These are phyloP conservation scores for Acorus gramineus DNA, from an alignment of 106 monocot genomes.

Conservation along the genomic window DNA sequence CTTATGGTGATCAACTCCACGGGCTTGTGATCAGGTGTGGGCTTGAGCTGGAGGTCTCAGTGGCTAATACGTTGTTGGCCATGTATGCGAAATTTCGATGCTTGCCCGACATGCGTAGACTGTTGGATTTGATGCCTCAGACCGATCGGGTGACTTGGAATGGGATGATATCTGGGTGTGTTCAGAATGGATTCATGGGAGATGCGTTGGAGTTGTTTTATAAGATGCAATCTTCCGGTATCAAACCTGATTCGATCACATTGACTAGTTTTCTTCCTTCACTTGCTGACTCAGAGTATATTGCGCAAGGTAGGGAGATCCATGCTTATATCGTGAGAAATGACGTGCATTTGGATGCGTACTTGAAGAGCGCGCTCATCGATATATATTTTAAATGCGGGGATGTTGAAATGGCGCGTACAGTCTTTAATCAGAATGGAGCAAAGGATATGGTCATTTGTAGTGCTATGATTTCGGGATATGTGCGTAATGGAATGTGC, in stretches of 20 bases:
- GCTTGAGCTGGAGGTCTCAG: constrained; percentile 40
- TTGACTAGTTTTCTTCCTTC: constrained; percentile 70
- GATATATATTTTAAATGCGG: constrained; percentile 86
- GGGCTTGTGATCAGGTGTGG: constrained; percentile 43
- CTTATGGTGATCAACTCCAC: constrained; percentile 62
- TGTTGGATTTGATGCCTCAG: constrained; percentile 46
- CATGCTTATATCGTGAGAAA: constrained; percentile 73
- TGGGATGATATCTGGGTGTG: constrained; percentile 76
- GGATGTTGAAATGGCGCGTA: constrained; percentile 38
- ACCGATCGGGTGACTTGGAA: constrained; percentile 74
- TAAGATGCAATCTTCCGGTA: constrained; percentile 45
- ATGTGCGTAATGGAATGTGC: constrained; percentile 61
- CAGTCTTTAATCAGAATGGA: constrained; percentile 32
- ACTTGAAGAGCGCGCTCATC: constrained; percentile 74
- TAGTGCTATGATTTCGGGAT: constrained; percentile 91
- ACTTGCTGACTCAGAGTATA: constrained; percentile 33
- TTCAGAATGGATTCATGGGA: constrained; percentile 61
- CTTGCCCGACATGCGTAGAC: constrained; percentile 31
- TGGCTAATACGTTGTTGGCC: constrained; percentile 74
- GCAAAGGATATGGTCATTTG: constrained; percentile 58
- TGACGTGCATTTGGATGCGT: constrained; percentile 52
- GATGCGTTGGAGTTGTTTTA: constrained; percentile 54
- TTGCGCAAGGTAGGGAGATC: constrained; percentile 55
- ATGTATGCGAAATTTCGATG: constrained; percentile 80
- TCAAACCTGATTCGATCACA: constrained; percentile 77